Evolutionary conservation across 805 yeast species (phyloP), one percentile per base, ranked within the genome.

Genomic region (Metschnikowia anglica): DNA sequence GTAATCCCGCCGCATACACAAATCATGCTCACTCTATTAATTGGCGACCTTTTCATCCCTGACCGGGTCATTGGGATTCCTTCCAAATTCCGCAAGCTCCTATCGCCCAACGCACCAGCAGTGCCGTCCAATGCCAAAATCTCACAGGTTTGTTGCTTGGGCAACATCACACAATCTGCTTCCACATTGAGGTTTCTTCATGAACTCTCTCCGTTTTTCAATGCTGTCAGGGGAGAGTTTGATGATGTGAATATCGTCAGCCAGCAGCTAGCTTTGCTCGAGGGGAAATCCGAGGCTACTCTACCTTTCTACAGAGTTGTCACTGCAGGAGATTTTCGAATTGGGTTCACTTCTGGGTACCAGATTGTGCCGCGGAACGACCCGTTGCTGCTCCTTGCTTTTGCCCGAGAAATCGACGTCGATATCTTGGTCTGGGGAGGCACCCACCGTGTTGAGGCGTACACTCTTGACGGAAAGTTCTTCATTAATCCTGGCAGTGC

Each of bases 401-500:
- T 85, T 46, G 97, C 98, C 1, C 74, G 99, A 47, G 88, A 88
- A 65, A 74, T 90, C 73, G 95, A 90, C 60, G 97, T 87, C 29
- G 98, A 93, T 62, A 77, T 93, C 4, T 69, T 93, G 51, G 72
- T 93, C 11, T 88, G 93, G 85, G 97, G 98, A 11, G 96, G 96
- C 0, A 85, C 96, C 2, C 96, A 88, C 60, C 79, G 81, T 51
- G 95, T 88, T 4, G 98, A 91, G 59, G 97, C 97, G 0, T 91
- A 89, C 58, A 86, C 93, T 8, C 68, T 90, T 44, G 98, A 89
- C 51, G 95, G 95, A 17, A 88, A 87, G 63, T 88, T 90, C 61
- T 93, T 93, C 58, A 76, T 93, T n/a, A 91, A 88, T 61, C 98
- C 99, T 0, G 99, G 99, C 0, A 85, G 95, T 59, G 95, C 95